Base-by-base conservation (phyloP, 768 basidiomycete genomes). In the Pholiota microspora region DNA sequence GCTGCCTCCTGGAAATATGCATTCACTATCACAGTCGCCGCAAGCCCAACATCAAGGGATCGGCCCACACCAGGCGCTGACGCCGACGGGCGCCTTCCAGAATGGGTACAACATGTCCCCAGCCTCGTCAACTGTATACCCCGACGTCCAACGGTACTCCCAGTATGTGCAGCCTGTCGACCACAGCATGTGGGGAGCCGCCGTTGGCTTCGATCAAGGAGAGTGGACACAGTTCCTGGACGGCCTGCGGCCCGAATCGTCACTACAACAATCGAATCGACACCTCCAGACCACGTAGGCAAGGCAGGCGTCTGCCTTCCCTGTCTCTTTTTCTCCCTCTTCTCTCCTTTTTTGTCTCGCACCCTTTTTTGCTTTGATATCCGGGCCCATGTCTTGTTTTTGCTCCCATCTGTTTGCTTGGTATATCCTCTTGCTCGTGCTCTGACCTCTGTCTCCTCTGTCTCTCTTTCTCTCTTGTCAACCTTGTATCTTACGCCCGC, bases 131-230 rank as follows among this genome's bases (percentile, higher is more conserved):
- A 40, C 72, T 24, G 52, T 75, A 18, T 80, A 78, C 62, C 57
- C 64, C 12, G 76, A 77, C 58, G 56, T 67, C 6, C 44, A 67
- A 13, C 70, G 78, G 42, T 81, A 81, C 59, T 52, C 68, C 13
- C 70, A 72, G 42, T 79, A 80, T 59, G 69, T 77, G 29, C 79
- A 82, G 52, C 77, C 81, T 24, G 77, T 81, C 42, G 86, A 85
- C 55, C 84, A 87, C 58, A 75, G 75, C 28, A 85, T 89, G 76
- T 92, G 89, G 88, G 88, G 88, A 38, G 79, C 88, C 13, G 80
- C 84, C 32, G 79, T 85, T 47, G 86, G 86, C 15, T 87, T 92
- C 64, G 88, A 82, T 53, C 85, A 88, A 59, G 82, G 84, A 35
- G 89, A 91, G 69, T 91, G 89, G 86, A 76, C 73, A 2, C 75